phyloP scores from a whole-genome alignment of 768 basidiomycete species.

The Crepidotus variabilis region DNA sequence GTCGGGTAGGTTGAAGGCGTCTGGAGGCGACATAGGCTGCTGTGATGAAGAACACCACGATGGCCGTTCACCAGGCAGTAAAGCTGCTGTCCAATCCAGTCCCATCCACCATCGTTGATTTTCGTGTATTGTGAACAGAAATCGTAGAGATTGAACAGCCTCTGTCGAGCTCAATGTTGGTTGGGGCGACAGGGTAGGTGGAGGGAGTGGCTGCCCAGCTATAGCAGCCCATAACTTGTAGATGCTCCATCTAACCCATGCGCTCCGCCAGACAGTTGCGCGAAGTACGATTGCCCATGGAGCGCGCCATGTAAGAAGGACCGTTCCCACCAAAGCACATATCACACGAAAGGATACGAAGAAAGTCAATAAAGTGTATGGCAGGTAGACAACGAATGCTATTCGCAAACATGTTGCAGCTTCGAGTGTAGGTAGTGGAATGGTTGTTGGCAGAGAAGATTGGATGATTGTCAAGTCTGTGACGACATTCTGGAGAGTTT shows the following conservation, averaged over 20 bases:
- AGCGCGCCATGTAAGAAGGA: conserved; percentile 60
- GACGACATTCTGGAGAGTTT: conserved; percentile 24
- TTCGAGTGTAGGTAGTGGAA: conserved; percentile 24
- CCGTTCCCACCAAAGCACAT: conserved; percentile 54
- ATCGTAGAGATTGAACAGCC: conserved; percentile 52
- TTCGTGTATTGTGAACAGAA: conserved; percentile 88
- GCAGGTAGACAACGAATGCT: conserved; percentile 51
- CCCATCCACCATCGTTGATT: conserved; percentile 99
- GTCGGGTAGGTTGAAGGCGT: conserved; percentile 63
- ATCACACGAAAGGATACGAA: conserved; percentile 60
- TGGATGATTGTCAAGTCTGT: conserved; percentile 71
- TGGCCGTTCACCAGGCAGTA: conserved; percentile 86
- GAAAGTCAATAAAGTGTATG: conserved; percentile 64
- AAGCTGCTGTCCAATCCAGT: conserved; percentile 91
- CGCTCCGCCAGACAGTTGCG: conserved; percentile 55
- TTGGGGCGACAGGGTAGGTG: conserved; percentile 30
- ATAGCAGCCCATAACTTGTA: conserved; percentile 51
- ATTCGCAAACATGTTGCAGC: conserved; percentile 48
- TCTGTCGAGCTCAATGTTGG: conserved; percentile 24
- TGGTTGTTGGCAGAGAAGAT: conserved; percentile 45
- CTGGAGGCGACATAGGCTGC: conserved; percentile 65
- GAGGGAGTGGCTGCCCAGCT: conserved; percentile 52
- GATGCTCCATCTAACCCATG: conserved; percentile 61
- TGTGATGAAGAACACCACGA: conserved; percentile 72
- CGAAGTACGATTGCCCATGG: conserved; percentile 61